phyloP scores from a whole-genome alignment of 2,329 filamentous ascomycete genomes.

The Teratosphaeria nubilosa region DNA sequence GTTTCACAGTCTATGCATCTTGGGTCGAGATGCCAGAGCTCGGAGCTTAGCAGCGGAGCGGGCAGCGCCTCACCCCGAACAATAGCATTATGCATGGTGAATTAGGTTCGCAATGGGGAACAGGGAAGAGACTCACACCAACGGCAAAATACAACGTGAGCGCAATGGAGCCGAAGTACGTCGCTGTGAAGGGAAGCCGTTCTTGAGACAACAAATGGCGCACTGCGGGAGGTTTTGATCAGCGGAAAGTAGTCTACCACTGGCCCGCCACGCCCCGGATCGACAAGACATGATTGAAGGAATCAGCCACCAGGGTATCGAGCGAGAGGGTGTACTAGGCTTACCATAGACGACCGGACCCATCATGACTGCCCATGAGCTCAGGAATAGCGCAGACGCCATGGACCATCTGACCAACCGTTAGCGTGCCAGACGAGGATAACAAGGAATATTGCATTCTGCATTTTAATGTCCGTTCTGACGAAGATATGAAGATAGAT shows the following conservation, averaged over 20 bases:
- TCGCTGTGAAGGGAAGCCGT: conserved; percentile 81
- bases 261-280: conserved; percentile 4
- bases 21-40: not conserved
- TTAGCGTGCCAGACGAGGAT: conserved; percentile 28
- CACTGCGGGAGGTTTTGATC: conserved; percentile 28
- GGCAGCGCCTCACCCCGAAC: not conserved
- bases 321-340: conserved; percentile 9
- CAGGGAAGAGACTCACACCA: conserved; percentile 56
- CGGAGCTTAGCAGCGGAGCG: not conserved
- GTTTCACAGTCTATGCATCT: not conserved
- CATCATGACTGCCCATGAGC: conserved; percentile 91
- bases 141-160: conserved; percentile 87
- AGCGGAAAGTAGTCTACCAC: conserved; percentile 4
- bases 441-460: not conserved
- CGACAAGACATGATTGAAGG: conserved; percentile 2
- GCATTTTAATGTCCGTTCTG: not conserved
- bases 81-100: not conserved
- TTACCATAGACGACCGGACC: conserved; percentile 67
- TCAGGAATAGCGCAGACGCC: conserved; percentile 79
- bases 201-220: conserved; percentile 76
- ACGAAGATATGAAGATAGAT: not conserved
- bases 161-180: conserved; percentile 87
- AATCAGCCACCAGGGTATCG: not conserved
- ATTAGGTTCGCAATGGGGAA: not conserved
- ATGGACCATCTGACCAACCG: conserved; percentile 70